Evolutionary conservation across 2,329 filamentous ascomycete species (phyloP).

Genomic region (Paracamarosporium sp.): DNA sequence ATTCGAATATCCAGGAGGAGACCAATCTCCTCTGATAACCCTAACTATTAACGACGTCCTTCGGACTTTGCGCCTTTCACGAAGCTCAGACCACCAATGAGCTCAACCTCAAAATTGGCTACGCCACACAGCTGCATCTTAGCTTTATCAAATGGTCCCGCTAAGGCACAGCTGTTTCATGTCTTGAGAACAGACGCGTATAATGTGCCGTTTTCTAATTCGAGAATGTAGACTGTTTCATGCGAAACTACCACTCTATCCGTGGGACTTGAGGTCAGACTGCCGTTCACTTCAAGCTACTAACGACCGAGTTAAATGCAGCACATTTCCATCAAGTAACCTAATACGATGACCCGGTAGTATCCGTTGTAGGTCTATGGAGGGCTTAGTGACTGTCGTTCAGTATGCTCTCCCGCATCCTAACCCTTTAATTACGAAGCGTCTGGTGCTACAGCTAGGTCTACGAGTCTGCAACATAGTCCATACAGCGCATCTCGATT

Average conservation of each 20-base stretch:
- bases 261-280: not conserved
- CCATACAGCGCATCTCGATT: not conserved
- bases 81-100: not conserved
- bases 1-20: not conserved
- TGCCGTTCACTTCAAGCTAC: not conserved
- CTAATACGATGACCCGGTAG: not conserved
- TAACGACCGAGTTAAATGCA: not conserved
- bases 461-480: not conserved
- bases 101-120: not conserved
- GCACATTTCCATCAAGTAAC: not conserved
- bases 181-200: not conserved
- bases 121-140: not conserved
- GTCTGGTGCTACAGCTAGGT: not conserved
- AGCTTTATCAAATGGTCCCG: not conserved
- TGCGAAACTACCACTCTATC: not conserved
- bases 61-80: not conserved
- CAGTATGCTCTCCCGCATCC: not conserved
- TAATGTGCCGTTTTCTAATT: not conserved
- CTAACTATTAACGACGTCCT: not conserved
- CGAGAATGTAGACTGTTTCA: not conserved
- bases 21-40: not conserved
- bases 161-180: not conserved
- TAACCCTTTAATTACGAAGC: not conserved
- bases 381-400: not conserved
- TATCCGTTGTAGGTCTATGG: not conserved